Evolutionary conservation across 2,329 filamentous ascomycete genomes (phyloP).

Genomic region (Ophiocordyceps camponoti-leonardi): DNA sequence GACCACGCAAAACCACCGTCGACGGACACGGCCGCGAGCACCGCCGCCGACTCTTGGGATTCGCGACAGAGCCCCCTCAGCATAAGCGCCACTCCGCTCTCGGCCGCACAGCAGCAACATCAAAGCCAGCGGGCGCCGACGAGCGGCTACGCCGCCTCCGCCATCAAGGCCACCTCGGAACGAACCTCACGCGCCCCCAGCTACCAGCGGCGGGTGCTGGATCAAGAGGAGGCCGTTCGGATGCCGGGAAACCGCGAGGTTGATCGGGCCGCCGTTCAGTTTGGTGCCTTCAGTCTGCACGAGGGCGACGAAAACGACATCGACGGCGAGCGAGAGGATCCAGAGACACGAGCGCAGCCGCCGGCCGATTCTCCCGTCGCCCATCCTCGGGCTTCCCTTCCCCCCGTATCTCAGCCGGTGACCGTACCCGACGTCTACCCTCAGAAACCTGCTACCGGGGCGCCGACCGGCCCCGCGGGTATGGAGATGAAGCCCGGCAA

Average conservation of each 20-base stretch:
- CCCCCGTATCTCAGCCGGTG: conserved; percentile 46
- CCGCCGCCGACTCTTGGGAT: conserved; percentile 72
- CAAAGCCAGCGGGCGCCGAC: conserved; percentile 34
- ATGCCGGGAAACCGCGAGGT: conserved; percentile 96
- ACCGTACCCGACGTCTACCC: conserved; percentile 37
- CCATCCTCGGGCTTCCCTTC: conserved; percentile 71
- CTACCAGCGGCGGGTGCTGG: conserved; percentile 72
- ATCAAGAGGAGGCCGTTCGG: conserved; percentile 93
- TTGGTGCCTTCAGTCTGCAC: conserved; percentile 85
- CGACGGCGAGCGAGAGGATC: conserved; percentile 86
- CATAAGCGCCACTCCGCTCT: conserved; percentile 49
- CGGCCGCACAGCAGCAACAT: conserved; percentile 44
- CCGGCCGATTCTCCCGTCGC: conserved; percentile 83
- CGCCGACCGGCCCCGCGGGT: conserved; percentile 19
- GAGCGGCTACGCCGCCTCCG: conserved; percentile 61
- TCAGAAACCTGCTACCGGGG: conserved; percentile 34
- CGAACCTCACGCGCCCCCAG: conserved; percentile 52
- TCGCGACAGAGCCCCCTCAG: conserved; percentile 41
- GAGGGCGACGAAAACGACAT: conserved; percentile 67
- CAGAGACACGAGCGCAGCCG: conserved; percentile 84
- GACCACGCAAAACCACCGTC: conserved; percentile 63
- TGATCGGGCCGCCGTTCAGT: conserved; percentile 84
- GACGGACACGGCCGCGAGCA: conserved; percentile 77
- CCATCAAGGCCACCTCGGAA: conserved; percentile 57
- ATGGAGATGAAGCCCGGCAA: conserved; percentile 5